Evolutionary conservation across 2,329 filamentous ascomycete genomes (phyloP), one percentile per base, ranked within the genome.

Genomic region (Emydomyces testavorans): DNA sequence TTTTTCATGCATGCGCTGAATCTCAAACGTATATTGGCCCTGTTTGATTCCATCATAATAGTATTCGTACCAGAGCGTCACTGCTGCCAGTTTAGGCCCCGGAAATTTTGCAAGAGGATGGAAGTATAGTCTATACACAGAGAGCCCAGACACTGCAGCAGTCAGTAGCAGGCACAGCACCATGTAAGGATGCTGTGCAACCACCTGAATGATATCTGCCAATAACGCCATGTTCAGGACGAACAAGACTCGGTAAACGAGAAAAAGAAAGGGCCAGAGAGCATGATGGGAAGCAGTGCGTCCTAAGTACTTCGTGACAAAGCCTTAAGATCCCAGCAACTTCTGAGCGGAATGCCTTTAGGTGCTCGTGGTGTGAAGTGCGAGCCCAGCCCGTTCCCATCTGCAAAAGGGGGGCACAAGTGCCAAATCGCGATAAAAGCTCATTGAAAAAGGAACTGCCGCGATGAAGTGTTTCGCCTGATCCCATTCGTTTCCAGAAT

Each of bases 11-110:
- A 63, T 58, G 15, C 54, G 52, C 31, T 60, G 52, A 23, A 62
- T 62, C 34, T 59, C 53, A 39, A 55, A 60, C 7, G 59, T 56
- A 43, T 63, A 63, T 15, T 51, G 51, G n/a, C 58, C 58, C n/a
- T 53, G 49, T 28, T 50, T 50, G 24, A 59, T 47, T 4, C 53
- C 53, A 28, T 60, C 57, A 26, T 57, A 59, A 47, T 60, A 60
- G 38, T 55, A 57, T 42, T 60, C 58, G 43, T 60, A 56, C 55
- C 54, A 58, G 21, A 52, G 40, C n/a, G 52, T 57, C n/a, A 51
- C 24, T 11, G 57, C 58, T 4, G 58, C 58, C 18, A 55, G 48
- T 31, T 57, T 58, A 13, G 58, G 58, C 5, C 58, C 58, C n/a
- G 58, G 58, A 31, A 58, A 58, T 23, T 53, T 57, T 8, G 57